Evolutionary conservation across 352 stramenopile species (phyloP), one percentile per base, ranked within the genome.

Genomic region (Phytophthora vignae): DNA sequence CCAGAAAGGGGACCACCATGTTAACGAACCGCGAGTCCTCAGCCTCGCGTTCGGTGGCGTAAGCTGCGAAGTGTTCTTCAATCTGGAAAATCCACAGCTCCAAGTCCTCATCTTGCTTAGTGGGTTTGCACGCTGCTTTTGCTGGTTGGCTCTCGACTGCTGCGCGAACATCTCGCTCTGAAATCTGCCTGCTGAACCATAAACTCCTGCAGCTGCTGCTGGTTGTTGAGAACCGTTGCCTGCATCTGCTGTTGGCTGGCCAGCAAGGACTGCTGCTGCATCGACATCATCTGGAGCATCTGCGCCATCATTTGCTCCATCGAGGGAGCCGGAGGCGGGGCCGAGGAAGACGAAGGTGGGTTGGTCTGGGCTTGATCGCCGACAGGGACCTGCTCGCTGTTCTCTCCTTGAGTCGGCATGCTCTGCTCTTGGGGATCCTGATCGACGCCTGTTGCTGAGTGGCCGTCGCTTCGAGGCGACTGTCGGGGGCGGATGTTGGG

Each of bases 21-120:
- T 71, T 49, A 0, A 67, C 48, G 21, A 60, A 71, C 0, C 61
- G 44, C 29, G 54, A 69, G 17, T 57, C 60, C 6, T 60, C 22
- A 12, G 10, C 44, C 1, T 64, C 36, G 14, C 29, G 50, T 36
- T 68, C 52, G 4, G 31, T 22, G 15, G 52, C 7, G 14, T 56
- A 73, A 1, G 27, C 52, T 2, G n/a, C 27, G 31, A 63, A 62
- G 38, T 73, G 59, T 11, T 69, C 58, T 27, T 69, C 59, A 11
- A 63, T 64, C 5, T 59, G 42, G 12, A 68, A 68, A 5, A 68
- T 50, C 58, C 58, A 68, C 27, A 68, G 4, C 33, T 73, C 58
- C 29, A 63, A 64, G 36, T 73, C 66, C 29, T 73, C 59, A 2
- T 68, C 53, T 2, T 38, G 29, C 9, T 55, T 57, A 0, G 44